Evolutionary conservation across 1,284 basidiomycete species (phyloP).

Genomic region (Cryptococcus sp.): DNA sequence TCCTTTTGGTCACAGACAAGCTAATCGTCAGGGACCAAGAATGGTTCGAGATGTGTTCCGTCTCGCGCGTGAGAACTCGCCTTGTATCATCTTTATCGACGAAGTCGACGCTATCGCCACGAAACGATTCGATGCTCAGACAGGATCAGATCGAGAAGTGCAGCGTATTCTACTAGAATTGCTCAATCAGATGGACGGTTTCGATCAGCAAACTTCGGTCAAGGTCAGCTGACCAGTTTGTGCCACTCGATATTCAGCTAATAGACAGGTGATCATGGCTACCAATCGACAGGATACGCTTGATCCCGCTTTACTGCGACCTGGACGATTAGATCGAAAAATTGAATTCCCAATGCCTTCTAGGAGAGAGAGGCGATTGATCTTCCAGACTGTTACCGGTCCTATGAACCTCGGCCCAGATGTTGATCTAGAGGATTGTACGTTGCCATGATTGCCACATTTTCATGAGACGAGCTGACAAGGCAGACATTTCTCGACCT

Average conservation of each 20-base stretch:
- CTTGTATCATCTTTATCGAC: constrained; percentile 99
- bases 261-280: constrained; percentile 87
- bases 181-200: constrained; percentile 99
- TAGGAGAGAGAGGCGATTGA: constrained; percentile 89
- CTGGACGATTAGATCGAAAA: constrained; percentile 95
- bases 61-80: constrained; percentile 92
- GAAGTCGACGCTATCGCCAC: constrained; percentile 99
- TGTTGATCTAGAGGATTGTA: constrained; percentile 97
- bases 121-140: constrained; percentile 99
- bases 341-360: constrained; percentile 98
- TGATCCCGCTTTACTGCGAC: constrained; percentile 93
- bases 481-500: constrained; percentile 85
- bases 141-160: constrained; percentile 97
- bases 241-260: neutral
- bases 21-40: constrained; percentile 65
- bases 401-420: constrained; percentile 99
- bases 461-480: constrained; percentile 9
- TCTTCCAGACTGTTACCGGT: constrained; percentile 95
- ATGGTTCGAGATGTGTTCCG: constrained; percentile 99
- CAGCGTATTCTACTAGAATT: constrained; percentile 98
- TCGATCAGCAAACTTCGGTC: constrained; percentile 98
- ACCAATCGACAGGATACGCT: constrained; percentile 95
- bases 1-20: neutral
- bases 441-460: constrained; percentile 32
- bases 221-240: constrained; percentile 68